These are phyloP conservation scores for Mycena capillaripes DNA, from an alignment of 768 basidiomycete genomes.

Conservation along the genomic window DNA sequence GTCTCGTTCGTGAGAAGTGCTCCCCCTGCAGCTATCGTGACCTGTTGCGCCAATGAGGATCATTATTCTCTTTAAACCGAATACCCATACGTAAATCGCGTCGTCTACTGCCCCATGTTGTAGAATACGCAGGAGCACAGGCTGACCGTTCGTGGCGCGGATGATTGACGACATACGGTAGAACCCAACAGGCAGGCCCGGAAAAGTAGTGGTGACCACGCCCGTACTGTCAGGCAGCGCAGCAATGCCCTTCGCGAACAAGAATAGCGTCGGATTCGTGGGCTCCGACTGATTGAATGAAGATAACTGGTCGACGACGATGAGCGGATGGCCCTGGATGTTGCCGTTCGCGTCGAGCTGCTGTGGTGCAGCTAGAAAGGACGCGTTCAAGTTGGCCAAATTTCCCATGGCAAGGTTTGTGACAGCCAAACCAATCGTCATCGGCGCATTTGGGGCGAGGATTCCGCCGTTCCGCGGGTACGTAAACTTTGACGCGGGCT, in stretches of 20 bases:
- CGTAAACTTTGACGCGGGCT: conserved; percentile 49
- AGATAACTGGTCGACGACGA: conserved; percentile 63
- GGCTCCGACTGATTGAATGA: conserved; percentile 56
- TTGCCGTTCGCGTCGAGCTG: conserved; percentile 55
- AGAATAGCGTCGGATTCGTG: conserved; percentile 62
- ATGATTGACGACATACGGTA: conserved; percentile 61
- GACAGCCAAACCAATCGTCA: conserved; percentile 48
- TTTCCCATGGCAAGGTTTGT: conserved; percentile 49
- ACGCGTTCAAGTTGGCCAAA: conserved; percentile 55
- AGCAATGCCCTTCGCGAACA: conserved; percentile 56
- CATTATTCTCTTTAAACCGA: not conserved
- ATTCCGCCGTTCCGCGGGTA: conserved; percentile 48
- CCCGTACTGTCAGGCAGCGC: conserved; percentile 44
- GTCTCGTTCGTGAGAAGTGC: conserved; percentile 19
- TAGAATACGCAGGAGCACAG: conserved; percentile 43
- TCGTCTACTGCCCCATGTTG: conserved; percentile 50
- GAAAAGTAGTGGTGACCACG: conserved; percentile 53
- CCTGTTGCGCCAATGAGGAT: not conserved
- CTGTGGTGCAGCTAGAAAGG: conserved; percentile 65
- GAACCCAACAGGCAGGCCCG: conserved; percentile 62
- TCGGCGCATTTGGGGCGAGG: conserved; percentile 48
- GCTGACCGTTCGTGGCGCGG: conserved; percentile 48
- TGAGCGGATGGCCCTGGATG: conserved; percentile 68
- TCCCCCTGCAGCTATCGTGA: conserved; percentile 14
- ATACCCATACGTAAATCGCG: conserved; percentile 37